Conservation (phyloP, 2,329 filamentous ascomycete species). For the Dactylonectria estremocensis region DNA sequence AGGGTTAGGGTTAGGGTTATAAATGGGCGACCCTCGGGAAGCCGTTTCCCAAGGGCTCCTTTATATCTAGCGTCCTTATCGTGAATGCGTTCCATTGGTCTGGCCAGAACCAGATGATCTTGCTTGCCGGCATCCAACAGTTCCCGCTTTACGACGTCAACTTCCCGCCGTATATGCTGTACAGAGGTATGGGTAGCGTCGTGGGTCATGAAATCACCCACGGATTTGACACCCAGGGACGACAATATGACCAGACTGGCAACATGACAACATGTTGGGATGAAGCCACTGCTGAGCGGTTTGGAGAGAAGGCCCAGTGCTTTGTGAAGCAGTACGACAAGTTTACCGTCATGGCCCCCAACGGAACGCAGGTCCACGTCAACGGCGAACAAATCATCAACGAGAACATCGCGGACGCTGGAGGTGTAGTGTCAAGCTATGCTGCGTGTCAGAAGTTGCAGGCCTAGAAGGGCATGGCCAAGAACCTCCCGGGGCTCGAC, state of each 20-base stretch:
- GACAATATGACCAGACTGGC: conserved; percentile 75
- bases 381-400: conserved; percentile 75
- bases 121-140: conserved; percentile 75
- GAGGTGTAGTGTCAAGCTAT: conserved; percentile 76
- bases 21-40: conserved; percentile 73
- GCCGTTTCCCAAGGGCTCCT: conserved; percentile 72
- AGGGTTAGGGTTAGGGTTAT: too few species aligned
- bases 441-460: conserved; percentile 76
- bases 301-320: conserved; percentile 73
- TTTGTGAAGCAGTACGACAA: conserved; percentile 78
- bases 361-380: conserved; percentile 71
- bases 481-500: conserved; percentile 72
- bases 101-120: conserved; percentile 77
- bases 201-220: conserved; percentile 80
- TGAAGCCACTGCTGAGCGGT: conserved; percentile 69
- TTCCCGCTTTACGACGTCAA: conserved; percentile 75
- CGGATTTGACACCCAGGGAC: conserved; percentile 77
- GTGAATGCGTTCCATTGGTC: conserved; percentile 79
- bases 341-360: conserved; percentile 70
- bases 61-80: conserved; percentile 72
- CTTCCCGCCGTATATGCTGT: conserved; percentile 76
- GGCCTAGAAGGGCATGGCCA: conserved; percentile 61
- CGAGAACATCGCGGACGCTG: conserved; percentile 82
- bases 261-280: conserved; percentile 80
- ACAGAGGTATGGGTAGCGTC: conserved; percentile 78